phyloP scores from a whole-genome alignment of 257 asterid genomes.

The Penstemon newberryi region DNA sequence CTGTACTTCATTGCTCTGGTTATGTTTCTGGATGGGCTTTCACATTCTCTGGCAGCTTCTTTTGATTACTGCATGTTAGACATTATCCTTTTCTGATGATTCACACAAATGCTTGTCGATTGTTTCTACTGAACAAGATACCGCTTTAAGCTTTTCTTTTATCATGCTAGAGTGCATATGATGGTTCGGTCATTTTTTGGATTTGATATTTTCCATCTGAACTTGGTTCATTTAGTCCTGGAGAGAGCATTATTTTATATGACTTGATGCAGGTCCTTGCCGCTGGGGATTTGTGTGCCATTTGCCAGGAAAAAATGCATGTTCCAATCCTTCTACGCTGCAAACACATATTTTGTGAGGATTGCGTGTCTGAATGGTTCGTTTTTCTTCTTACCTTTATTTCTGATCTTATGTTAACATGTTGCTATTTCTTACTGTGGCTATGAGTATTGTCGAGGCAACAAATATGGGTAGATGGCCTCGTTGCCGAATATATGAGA shows the following conservation, averaged over 20 bases:
- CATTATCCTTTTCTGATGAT: conserved; percentile 9
- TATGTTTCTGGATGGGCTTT: conserved; percentile 11
- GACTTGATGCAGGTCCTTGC: conserved; percentile 59
- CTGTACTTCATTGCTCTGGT: background rate
- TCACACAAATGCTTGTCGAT: background rate
- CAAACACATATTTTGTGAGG: conserved; percentile 88
- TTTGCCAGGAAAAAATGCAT: conserved; percentile 91
- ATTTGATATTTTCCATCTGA: background rate
- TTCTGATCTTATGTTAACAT: background rate
- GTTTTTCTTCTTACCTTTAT: conserved; percentile 28
- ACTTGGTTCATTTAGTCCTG: background rate
- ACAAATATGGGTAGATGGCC: conserved; percentile 4
- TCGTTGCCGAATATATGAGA: conserved; percentile 8
- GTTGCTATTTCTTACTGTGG: conserved; percentile 13
- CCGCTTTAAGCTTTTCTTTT: background rate
- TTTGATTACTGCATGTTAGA: background rate
- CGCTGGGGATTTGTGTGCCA: conserved; percentile 85
- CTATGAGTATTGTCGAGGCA: conserved; percentile 8
- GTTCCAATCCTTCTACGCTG: conserved; percentile 76
- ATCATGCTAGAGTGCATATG: conserved; percentile 2
- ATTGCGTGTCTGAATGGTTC: conserved; percentile 84
- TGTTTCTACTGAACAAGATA: background rate
- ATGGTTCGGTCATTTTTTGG: conserved; percentile 3
- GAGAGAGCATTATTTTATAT: conserved; percentile 6
- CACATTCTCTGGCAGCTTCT: background rate